Conservation (phyloP, 2,329 filamentous ascomycete species). For the Fusarium phyllophilum region DNA sequence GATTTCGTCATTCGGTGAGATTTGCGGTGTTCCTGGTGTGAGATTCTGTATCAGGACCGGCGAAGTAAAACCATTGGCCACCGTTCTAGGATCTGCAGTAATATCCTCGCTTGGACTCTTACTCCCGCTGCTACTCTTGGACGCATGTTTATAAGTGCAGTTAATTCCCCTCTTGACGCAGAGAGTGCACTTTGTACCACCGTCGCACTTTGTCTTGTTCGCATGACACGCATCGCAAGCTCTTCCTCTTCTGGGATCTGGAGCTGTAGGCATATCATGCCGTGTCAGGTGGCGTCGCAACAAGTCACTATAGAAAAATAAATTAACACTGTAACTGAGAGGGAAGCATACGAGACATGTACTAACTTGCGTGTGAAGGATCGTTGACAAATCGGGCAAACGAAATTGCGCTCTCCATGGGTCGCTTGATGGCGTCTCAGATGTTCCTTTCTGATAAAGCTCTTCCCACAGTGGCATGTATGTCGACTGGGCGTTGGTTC, state of each 20-base stretch:
- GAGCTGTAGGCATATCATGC: slow-evolving; percentile 46
- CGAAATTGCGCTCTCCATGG: slow-evolving; percentile 49
- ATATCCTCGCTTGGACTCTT: slow-evolving; percentile 10
- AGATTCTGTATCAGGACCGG: neutral
- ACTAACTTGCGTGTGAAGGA: slow-evolving; percentile 54
- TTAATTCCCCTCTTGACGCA: slow-evolving; percentile 52
- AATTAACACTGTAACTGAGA: neutral
- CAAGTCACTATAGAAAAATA: slow-evolving; percentile 46
- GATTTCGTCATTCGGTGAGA: slow-evolving; percentile 9
- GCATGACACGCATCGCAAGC: slow-evolving; percentile 57
- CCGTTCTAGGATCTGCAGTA: neutral
- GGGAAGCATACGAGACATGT: neutral
- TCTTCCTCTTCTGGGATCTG: slow-evolving; percentile 49
- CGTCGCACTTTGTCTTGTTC: slow-evolving; percentile 59
- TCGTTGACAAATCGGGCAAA: slow-evolving; percentile 50
- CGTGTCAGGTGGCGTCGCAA: slow-evolving; percentile 51
- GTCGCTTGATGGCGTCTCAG: slow-evolving; percentile 53
- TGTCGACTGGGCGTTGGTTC: slow-evolving; percentile 39
- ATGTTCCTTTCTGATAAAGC: slow-evolving; percentile 55
- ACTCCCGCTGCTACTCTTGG: slow-evolving; percentile 10
- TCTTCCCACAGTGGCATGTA: slow-evolving; percentile 53
- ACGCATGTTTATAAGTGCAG: slow-evolving; percentile 50
- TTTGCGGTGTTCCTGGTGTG: neutral
- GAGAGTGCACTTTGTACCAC: slow-evolving; percentile 51
- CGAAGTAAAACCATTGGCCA: neutral